These are phyloP conservation scores for Aphanomyces astaci DNA, from an alignment of 352 stramenopile genomes.

Conservation along the genomic window DNA sequence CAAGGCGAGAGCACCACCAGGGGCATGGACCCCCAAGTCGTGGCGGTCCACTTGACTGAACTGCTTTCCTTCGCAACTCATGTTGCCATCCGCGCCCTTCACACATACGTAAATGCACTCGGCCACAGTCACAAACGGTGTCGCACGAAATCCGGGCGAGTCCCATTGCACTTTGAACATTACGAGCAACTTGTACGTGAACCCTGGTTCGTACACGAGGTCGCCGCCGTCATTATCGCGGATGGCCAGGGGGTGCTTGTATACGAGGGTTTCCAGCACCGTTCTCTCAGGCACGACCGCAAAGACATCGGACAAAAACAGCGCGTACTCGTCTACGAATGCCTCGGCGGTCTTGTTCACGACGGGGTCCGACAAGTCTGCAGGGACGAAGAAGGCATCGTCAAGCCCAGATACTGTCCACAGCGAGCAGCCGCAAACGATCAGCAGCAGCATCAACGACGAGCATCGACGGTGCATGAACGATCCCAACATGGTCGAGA, in stretches of 20 bases:
- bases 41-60: slow-evolving; percentile 2
- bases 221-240: neutral
- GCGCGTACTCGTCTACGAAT: slow-evolving; percentile 11
- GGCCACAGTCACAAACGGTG: slow-evolving; percentile 16
- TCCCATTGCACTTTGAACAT: slow-evolving; percentile 19
- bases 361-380: neutral
- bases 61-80: neutral
- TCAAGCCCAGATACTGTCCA: neutral
- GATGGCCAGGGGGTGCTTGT: slow-evolving; percentile 9
- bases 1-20: neutral
- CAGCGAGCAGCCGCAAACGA: neutral
- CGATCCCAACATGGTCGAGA: neutral
- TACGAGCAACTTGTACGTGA: slow-evolving; percentile 20
- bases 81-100: neutral
- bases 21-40: neutral
- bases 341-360: neutral
- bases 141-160: neutral
- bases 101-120: slow-evolving; percentile 17
- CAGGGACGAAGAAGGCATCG: neutral
- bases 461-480: neutral
- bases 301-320: slow-evolving; percentile 20
- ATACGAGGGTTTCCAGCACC: slow-evolving; percentile 3
- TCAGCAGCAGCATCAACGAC: neutral
- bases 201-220: neutral
- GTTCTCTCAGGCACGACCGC: slow-evolving; percentile 12